A percentile compares a stretch with the other conserved stretches of the same genome.
Evolutionary conservation across 306 rosid species (phyloP).

Genomic region (Vigna mungo): DNA sequence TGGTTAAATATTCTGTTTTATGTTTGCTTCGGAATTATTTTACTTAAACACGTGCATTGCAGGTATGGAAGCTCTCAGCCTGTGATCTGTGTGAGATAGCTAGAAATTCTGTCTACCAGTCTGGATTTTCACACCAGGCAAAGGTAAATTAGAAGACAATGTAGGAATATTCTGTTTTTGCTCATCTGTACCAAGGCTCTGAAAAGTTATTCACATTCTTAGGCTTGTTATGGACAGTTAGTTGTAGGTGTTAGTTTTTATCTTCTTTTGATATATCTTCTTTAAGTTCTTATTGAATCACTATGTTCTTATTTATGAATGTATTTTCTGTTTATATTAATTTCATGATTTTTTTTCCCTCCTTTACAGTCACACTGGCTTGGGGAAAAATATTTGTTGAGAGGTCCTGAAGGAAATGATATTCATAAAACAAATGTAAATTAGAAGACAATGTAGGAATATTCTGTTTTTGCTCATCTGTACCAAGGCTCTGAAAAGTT

Average conservation of each 20-base stretch:
- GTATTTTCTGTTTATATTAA: conserved; percentile 13
- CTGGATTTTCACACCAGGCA: conserved; percentile 80
- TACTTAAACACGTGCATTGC: conserved; percentile 34
- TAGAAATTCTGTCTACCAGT: conserved; percentile 88
- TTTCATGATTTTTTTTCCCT: conserved; percentile 5
- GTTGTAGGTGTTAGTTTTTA: background rate
- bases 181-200: background rate
- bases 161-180: background rate
- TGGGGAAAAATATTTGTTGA: too few relatives aligned
- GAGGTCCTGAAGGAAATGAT: too few relatives aligned
- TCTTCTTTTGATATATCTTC: background rate
- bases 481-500: background rate
- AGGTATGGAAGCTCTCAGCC: conserved; percentile 91
- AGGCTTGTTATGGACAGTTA: background rate
- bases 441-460: conserved; percentile 13
- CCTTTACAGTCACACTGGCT: too few relatives aligned
- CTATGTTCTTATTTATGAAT: background rate
- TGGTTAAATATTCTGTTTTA: conserved; percentile 30
- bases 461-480: background rate
- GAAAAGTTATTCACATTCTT: background rate
- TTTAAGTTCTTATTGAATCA: background rate
- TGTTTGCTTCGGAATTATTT: conserved; percentile 32
- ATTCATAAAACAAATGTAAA: conserved; percentile 87
- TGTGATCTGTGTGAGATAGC: conserved; percentile 90
- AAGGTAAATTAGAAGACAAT: conserved; percentile 61